These are phyloP conservation scores for Plectosphaerella plurivora DNA, from an alignment of 2,329 filamentous ascomycete species.

Conservation along the genomic window DNA sequence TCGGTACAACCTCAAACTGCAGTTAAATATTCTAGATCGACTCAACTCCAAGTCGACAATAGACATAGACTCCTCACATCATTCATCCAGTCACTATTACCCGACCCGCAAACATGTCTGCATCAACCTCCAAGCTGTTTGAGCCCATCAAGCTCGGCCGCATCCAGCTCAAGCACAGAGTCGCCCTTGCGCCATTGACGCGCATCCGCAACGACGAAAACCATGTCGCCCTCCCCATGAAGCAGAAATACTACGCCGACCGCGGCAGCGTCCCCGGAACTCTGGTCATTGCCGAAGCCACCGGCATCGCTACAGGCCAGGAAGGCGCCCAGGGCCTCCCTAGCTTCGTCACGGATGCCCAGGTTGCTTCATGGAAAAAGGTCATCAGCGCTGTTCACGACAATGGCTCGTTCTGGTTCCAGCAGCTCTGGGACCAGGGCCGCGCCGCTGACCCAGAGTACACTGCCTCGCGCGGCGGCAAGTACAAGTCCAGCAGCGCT, in stretches of 20 bases:
- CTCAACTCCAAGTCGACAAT: too few species aligned
- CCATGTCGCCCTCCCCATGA: slow-evolving; percentile 13
- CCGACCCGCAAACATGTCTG: not conserved
- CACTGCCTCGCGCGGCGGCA: slow-evolving; percentile 3
- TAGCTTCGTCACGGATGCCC: slow-evolving; percentile 35
- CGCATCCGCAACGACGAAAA: slow-evolving; percentile 6
- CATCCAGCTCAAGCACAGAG: slow-evolving; percentile 6
- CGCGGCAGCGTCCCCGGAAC: slow-evolving; percentile 40
- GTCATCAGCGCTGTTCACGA: slow-evolving; percentile 20
- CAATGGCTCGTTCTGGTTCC: slow-evolving; percentile 21
- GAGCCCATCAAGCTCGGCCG: slow-evolving; percentile 6
- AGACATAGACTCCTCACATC: too few species aligned
- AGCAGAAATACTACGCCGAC: slow-evolving; percentile 20
- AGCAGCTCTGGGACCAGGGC: slow-evolving; percentile 10
- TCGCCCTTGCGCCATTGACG: slow-evolving; percentile 8
- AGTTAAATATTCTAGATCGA: too few species aligned
- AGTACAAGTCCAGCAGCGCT: slow-evolving; percentile 6
- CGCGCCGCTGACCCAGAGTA: slow-evolving; percentile 7
- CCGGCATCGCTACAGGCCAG: slow-evolving; percentile 15
- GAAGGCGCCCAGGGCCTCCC: slow-evolving; percentile 23
- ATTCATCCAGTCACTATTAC: too few species aligned
- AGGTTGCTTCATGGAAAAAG: slow-evolving; percentile 18
- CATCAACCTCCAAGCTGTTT: slow-evolving; percentile 2
- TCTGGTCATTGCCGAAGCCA: slow-evolving; percentile 22
- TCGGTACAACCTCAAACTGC: too few species aligned